Evolutionary conservation across 106 monocot species (phyloP).

Genomic region (Alisma plantagoaquatica): DNA sequence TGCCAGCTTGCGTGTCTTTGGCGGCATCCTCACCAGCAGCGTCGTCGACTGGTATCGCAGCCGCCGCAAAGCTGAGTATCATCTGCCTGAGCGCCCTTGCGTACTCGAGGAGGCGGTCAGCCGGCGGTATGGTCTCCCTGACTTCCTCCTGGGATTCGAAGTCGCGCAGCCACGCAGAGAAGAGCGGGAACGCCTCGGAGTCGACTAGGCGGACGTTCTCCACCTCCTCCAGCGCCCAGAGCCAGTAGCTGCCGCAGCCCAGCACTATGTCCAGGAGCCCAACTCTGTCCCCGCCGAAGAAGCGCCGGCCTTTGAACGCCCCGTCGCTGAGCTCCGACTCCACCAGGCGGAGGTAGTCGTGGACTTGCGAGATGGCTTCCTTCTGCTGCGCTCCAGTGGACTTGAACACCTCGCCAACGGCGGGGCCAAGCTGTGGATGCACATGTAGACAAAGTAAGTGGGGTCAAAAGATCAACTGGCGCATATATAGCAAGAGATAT

Average conservation of each 20-base stretch:
- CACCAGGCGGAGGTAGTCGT: constrained; percentile 33
- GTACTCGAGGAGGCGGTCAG: constrained; percentile 41
- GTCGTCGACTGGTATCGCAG: no score
- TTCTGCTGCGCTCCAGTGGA: no score
- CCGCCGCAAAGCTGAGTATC: constrained; percentile 15
- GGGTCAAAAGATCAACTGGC: no score
- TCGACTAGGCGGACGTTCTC: constrained; percentile 51
- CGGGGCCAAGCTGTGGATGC: no score
- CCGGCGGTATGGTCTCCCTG: no score
- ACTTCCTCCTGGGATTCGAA: constrained; percentile 60
- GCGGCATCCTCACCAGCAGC: no score
- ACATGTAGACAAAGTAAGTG: no score
- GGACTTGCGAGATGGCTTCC: no score
- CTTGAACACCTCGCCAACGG: no score
- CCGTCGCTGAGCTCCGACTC: constrained; percentile 54
- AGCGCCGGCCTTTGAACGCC: constrained; percentile 42
- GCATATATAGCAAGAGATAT: no score
- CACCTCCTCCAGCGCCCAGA: constrained; percentile 50
- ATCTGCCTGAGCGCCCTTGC: constrained; percentile 25
- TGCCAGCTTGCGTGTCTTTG: no score
- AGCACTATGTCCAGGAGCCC: constrained; percentile 20
- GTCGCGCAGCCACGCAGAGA: constrained; percentile 48
- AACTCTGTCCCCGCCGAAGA: constrained; percentile 52
- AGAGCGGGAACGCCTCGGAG: constrained; percentile 37
- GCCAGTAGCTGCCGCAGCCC: constrained; percentile 71